Evolutionary conservation across 345 rosid genomes (phyloP).

Genomic region (Abelmoschus esculentus): DNA sequence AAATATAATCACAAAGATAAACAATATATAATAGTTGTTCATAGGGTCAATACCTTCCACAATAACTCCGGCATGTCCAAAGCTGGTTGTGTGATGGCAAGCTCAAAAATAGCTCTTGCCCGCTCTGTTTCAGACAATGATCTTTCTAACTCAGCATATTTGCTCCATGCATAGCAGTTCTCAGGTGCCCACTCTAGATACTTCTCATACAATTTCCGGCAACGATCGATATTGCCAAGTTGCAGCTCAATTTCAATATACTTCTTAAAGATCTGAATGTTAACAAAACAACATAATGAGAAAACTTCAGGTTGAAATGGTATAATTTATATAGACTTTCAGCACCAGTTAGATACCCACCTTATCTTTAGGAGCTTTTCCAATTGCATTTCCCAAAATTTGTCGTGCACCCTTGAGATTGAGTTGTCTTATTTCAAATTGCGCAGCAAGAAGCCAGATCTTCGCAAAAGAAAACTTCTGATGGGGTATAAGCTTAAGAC

Average conservation of each 20-base stretch:
- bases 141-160: constrained; percentile 72
- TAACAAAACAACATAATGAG: not conserved
- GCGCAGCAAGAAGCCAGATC: constrained; percentile 84
- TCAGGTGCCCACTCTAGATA: constrained; percentile 92
- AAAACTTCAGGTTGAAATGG: too few species aligned
- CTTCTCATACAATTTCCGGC: constrained; percentile 69
- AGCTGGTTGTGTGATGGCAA: constrained; percentile 66
- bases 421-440: constrained; percentile 76
- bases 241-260: constrained; percentile 88
- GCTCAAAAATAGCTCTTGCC: constrained; percentile 77
- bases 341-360: constrained; percentile 21
- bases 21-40: too few species aligned
- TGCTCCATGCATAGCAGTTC: constrained; percentile 93
- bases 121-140: constrained; percentile 70
- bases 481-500: constrained; percentile 60
- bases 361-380: constrained; percentile 90
- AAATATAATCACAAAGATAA: not conserved
- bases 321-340: not conserved
- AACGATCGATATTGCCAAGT: constrained; percentile 73
- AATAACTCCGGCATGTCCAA: constrained; percentile 90
- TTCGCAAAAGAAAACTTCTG: constrained; percentile 78
- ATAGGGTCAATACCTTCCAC: constrained; percentile 54
- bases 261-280: constrained; percentile 67
- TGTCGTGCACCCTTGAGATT: constrained; percentile 73
- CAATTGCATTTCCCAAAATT: constrained; percentile 80